Conservation (phyloP, 306 rosid genomes). For the Acacia confusa region DNA sequence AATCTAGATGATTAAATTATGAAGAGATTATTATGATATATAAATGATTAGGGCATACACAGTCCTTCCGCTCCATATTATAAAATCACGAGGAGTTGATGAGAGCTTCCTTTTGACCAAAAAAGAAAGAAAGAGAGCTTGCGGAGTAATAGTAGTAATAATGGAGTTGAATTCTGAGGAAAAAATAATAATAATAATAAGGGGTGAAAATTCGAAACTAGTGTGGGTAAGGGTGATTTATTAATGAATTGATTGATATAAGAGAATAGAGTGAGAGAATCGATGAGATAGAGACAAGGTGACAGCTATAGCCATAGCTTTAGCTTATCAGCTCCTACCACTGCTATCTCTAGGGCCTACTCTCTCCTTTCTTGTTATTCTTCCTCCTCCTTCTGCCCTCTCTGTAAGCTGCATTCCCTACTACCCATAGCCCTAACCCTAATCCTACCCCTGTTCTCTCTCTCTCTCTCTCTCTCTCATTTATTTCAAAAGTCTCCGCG, state of each 20-base stretch:
- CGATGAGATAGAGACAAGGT: not conserved
- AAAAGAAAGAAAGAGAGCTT: too few species aligned
- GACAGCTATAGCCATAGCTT: not conserved
- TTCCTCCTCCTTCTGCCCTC: not conserved
- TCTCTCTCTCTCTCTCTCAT: constrained; percentile 9
- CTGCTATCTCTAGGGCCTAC: constrained; percentile 44
- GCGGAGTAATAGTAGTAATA: not conserved
- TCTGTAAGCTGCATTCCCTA: not conserved
- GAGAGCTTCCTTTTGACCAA: too few species aligned
- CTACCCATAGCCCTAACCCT: not conserved
- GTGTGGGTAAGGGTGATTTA: not conserved
- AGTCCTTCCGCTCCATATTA: too few species aligned
- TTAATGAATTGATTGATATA: too few species aligned
- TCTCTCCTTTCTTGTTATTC: constrained; percentile 8
- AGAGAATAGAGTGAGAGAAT: not conserved
- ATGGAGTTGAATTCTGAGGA: too few species aligned
- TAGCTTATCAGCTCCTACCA: not conserved
- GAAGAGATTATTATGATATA: not conserved
- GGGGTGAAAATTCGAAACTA: not conserved
- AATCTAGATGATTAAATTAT: not conserved
- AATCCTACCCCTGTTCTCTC: not conserved
- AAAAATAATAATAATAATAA: too few species aligned
- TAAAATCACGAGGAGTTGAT: too few species aligned
- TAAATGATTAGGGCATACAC: not conserved
- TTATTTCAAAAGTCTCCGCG: not conserved